Evolutionary conservation across 139 green algal genomes (phyloP).

Genomic region (Zygnema cylindricum): DNA sequence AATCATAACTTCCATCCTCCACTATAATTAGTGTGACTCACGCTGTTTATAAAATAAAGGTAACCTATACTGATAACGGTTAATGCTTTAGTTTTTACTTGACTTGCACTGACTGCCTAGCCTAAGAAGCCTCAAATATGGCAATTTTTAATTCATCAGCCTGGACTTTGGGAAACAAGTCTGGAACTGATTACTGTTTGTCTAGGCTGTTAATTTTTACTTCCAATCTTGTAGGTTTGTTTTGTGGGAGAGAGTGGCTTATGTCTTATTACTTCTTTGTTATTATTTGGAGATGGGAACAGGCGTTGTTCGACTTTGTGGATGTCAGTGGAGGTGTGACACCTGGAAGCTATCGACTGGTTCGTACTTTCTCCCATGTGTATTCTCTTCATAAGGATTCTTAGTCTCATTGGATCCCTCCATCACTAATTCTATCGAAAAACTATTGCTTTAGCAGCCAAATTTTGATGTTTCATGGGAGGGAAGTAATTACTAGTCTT

Average conservation of each 20-base stretch:
- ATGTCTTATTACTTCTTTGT: background rate
- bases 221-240: background rate
- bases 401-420: background rate
- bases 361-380: background rate
- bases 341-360: constrained; percentile 33
- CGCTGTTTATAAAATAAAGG: too few relatives aligned
- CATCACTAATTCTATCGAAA: background rate
- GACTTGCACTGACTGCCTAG: too few relatives aligned
- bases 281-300: background rate
- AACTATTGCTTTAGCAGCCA: background rate
- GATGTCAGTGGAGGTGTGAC: constrained; percentile 38
- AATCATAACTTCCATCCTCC: too few relatives aligned
- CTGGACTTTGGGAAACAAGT: too few relatives aligned
- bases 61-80: too few relatives aligned
- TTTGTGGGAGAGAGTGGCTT: background rate
- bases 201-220: background rate
- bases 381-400: background rate
- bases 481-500: background rate
- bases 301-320: constrained; percentile 52
- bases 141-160: too few relatives aligned
- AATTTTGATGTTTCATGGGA: background rate
- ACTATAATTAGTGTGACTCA: too few relatives aligned
- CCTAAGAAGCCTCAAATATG: too few relatives aligned
- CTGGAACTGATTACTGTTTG: background rate
- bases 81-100: too few relatives aligned